These are phyloP conservation scores for Esteya vermicola DNA, from an alignment of 2,329 filamentous ascomycete genomes.

Conservation along the genomic window DNA sequence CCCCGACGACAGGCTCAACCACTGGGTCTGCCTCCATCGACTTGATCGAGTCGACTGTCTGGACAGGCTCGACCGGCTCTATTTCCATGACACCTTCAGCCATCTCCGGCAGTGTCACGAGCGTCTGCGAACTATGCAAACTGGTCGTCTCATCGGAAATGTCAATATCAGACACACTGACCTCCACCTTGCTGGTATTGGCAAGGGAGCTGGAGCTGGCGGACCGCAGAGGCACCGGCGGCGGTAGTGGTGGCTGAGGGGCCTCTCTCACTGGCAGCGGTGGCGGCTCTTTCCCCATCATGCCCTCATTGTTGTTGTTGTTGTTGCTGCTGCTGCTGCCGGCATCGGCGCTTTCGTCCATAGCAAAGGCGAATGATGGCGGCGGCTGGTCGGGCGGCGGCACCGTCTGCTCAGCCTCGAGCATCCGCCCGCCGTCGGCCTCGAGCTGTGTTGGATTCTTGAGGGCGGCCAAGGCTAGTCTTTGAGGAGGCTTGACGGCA, in stretches of 20 bases:
- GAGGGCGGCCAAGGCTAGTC: slow-evolving; percentile 68
- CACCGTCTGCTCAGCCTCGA: no score
- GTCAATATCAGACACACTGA: slow-evolving; percentile 14
- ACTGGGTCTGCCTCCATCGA: no score
- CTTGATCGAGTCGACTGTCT: background rate
- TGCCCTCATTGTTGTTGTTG: no score
- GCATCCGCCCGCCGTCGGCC: slow-evolving; percentile 8
- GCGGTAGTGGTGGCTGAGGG: slow-evolving; percentile 17
- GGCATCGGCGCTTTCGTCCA: slow-evolving; percentile 3
- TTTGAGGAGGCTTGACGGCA: slow-evolving; percentile 56
- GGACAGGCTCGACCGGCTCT: background rate
- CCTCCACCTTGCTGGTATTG: slow-evolving; percentile 12
- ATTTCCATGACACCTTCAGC: slow-evolving; percentile 2
- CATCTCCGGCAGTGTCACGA: slow-evolving; percentile 26
- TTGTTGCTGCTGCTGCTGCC: background rate
- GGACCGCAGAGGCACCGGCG: slow-evolving; percentile 36
- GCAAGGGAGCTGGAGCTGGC: no score
- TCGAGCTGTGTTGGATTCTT: slow-evolving; percentile 20
- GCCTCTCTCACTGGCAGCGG: no score
- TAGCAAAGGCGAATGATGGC: background rate
- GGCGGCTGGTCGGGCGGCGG: slow-evolving; percentile 5
- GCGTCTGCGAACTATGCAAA: slow-evolving; percentile 34
- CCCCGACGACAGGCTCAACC: background rate
- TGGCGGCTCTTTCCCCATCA: no score
- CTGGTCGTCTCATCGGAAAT: slow-evolving; percentile 28